Conservation (phyloP, 2,329 filamentous ascomycete species). For the Fusarium bactridioides region DNA sequence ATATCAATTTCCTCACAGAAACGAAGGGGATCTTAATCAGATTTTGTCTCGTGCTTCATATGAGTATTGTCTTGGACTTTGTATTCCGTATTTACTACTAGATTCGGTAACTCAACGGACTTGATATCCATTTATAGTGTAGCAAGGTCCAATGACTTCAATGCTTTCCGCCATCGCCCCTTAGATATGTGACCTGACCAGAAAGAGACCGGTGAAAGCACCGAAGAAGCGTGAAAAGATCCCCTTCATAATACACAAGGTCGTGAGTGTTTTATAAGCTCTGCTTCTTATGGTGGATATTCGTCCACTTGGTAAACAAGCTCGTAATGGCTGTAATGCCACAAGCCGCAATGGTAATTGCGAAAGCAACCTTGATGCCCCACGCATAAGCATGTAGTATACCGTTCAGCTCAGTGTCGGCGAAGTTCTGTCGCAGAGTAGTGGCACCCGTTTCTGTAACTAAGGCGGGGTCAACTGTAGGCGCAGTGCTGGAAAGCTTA, state of each 20-base stretch:
- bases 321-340: neutral
- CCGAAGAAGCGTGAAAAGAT: rapidly evolving
- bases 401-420: neutral
- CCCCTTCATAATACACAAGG: rapidly evolving
- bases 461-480: neutral
- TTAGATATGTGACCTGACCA: rapidly evolving
- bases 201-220: rapidly evolving
- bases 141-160: rapidly evolving
- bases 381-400: neutral
- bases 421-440: neutral
- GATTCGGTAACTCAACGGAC: rapidly evolving
- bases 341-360: neutral
- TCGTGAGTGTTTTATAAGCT: rapidly evolving
- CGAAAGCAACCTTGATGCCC: neutral
- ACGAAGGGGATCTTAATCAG: rapidly evolving
- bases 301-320: neutral
- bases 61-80: rapidly evolving
- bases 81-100: rapidly evolving
- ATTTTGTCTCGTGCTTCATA: rapidly evolving
- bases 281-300: neutral
- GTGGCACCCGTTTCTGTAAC: neutral
- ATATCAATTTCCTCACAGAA: rapidly evolving
- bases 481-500: neutral
- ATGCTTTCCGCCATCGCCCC: rapidly evolving
- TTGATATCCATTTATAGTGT: rapidly evolving